Percentiles rank a stretch among this genome's conserved stretches.
phyloP scores from a whole-genome alignment of 768 basidiomycete species.

The Butyriboletus loyo region DNA sequence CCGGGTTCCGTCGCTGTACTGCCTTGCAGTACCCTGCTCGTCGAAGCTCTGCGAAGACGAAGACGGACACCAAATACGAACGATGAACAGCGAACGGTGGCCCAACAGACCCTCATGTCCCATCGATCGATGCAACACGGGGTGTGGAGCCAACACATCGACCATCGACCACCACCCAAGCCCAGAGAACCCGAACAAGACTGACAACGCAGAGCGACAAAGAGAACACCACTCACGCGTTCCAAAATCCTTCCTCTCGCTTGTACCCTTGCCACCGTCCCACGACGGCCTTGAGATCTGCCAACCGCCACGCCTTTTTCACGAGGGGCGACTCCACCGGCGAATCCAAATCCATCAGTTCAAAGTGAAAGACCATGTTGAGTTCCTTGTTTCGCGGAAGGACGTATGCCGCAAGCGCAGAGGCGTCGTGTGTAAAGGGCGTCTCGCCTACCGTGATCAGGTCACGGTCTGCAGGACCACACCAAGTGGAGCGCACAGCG shows the following conservation, averaged over 20 bases:
- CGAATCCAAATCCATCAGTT: slow-evolving; percentile 57
- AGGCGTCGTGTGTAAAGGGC: slow-evolving; percentile 52
- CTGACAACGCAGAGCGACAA: neutral
- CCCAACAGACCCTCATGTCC: slow-evolving; percentile 11
- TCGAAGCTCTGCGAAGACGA: slow-evolving; percentile 9
- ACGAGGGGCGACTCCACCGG: slow-evolving; percentile 41
- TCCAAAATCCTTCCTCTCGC: slow-evolving; percentile 63
- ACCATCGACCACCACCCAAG: neutral
- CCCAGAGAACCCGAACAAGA: slow-evolving; percentile 1
- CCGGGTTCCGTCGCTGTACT: slow-evolving; percentile 6
- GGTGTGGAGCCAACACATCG: neutral
- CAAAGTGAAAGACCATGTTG: slow-evolving; percentile 65
- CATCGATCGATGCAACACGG: slow-evolving; percentile 12
- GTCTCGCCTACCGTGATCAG: slow-evolving; percentile 68
- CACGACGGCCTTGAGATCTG: slow-evolving; percentile 48
- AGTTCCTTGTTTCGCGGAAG: slow-evolving; percentile 58
- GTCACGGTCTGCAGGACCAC: slow-evolving; percentile 41
- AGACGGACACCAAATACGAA: slow-evolving; percentile 6
- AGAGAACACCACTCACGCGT: slow-evolving; percentile 42
- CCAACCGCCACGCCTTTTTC: slow-evolving; percentile 47
- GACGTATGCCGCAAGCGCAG: slow-evolving; percentile 52
- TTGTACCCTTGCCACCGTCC: slow-evolving; percentile 55
- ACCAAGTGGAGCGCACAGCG: slow-evolving; percentile 3
- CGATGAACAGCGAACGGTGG: slow-evolving; percentile 5
- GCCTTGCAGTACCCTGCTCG: slow-evolving; percentile 20